Conservation (phyloP, 2,329 filamentous ascomycete species). For the Ceratocystiopsis sp. region DNA sequence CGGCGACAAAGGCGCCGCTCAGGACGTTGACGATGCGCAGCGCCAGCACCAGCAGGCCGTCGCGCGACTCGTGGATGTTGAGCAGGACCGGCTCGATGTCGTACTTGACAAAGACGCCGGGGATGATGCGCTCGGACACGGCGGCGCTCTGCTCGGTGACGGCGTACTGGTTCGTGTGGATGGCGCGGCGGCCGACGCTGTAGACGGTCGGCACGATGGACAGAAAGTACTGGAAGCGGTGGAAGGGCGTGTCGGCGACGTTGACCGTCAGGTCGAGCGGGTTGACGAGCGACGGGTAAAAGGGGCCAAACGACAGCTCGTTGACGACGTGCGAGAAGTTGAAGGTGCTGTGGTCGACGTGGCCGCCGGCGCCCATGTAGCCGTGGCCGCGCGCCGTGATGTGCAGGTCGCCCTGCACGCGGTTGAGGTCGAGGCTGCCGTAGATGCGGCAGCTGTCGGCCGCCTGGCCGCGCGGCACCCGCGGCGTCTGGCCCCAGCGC, state of each 20-base stretch:
- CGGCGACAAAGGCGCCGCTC: conserved; percentile 78
- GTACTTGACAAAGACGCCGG: conserved; percentile 95
- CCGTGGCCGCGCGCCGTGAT: conserved; percentile 91
- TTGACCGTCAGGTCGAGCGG: conserved; percentile 86
- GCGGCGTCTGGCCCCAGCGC: conserved; percentile 62
- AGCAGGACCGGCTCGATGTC: conserved; percentile 93
- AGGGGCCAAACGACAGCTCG: conserved; percentile 92
- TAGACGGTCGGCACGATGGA: conserved; percentile 91
- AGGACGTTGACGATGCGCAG: conserved; percentile 82
- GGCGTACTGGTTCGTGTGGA: conserved; percentile 95
- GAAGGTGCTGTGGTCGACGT: conserved; percentile 74
- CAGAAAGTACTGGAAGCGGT: conserved; percentile 97
- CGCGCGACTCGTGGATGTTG: conserved; percentile 66
- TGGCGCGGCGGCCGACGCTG: conserved; percentile 46
- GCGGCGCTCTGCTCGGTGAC: conserved; percentile 73
- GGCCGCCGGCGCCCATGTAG: conserved; percentile 64
- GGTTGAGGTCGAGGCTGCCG: conserved; percentile 81
- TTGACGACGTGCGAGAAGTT: conserved; percentile 97
- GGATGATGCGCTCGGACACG: conserved; percentile 54
- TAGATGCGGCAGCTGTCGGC: conserved; percentile 75
- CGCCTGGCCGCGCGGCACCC: conserved; percentile 28
- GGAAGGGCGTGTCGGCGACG: conserved; percentile 57
- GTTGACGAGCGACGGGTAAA: conserved; percentile 85
- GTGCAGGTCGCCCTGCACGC: conserved; percentile 95
- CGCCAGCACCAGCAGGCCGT: conserved; percentile 55